Conservation (phyloP, 371 early-diverging fungal species). For the Rhizomucor pusillus region DNA sequence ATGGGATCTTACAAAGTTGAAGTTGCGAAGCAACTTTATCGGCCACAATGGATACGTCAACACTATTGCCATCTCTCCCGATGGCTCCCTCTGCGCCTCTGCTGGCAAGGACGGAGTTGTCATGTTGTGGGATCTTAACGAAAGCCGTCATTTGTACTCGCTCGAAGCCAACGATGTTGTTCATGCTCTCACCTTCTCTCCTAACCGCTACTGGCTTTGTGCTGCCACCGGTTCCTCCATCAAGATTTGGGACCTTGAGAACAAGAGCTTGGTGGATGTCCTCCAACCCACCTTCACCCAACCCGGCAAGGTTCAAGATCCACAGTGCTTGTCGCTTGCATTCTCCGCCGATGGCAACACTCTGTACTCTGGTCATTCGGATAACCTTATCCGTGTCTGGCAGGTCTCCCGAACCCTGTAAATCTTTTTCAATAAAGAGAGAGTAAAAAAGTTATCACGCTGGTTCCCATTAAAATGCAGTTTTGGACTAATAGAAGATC, state of each 20-base stretch:
- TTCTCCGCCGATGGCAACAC: constrained; percentile 98
- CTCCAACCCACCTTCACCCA: constrained; percentile 85
- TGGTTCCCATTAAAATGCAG: no score
- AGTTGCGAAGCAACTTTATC: constrained; percentile 97
- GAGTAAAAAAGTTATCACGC: no score
- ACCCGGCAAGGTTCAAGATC: constrained; percentile 70
- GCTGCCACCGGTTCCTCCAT: constrained; percentile 95
- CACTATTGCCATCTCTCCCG: constrained; percentile 98
- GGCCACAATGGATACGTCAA: constrained; percentile 98
- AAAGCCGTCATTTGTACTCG: constrained; percentile 98
- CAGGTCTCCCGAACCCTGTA: constrained; percentile 70
- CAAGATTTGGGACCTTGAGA: constrained; percentile 99
- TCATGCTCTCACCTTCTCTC: constrained; percentile 97
- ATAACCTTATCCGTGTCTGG: constrained; percentile 94
- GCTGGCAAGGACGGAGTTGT: constrained; percentile 99
- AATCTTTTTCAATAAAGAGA: background rate
- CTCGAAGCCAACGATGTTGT: constrained; percentile 94
- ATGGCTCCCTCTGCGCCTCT: constrained; percentile 99
- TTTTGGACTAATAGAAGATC: no score
- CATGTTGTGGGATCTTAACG: constrained; percentile 99
- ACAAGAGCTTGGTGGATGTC: constrained; percentile 94
- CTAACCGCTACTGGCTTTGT: constrained; percentile 99
- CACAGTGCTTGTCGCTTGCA: constrained; percentile 90
- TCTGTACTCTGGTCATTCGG: constrained; percentile 97
- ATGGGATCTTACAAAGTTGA: constrained; percentile 97